Conservation (phyloP, 2,329 filamentous ascomycete genomes). For the Massarina eburnea region DNA sequence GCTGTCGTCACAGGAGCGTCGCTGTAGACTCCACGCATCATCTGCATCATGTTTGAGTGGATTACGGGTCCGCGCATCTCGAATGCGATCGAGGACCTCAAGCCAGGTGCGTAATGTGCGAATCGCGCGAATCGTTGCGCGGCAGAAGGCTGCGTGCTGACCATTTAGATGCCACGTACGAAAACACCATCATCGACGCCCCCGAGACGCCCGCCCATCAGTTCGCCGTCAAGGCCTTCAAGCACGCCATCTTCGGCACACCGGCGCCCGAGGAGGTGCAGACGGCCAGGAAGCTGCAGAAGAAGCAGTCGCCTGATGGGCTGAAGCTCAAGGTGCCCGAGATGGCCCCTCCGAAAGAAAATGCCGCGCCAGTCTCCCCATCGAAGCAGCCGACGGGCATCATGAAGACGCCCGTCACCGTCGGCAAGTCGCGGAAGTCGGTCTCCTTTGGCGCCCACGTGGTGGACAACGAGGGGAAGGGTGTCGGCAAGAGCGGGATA, state of each 20-base stretch:
- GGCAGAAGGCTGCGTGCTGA: constrained; percentile 12
- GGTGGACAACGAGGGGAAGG: constrained; percentile 58
- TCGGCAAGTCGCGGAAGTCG: constrained; percentile 58
- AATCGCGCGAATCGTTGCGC: neutral
- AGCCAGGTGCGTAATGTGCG: constrained; percentile 37
- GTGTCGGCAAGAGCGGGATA: constrained; percentile 49
- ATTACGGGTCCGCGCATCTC: constrained; percentile 43
- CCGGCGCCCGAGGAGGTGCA: constrained; percentile 54
- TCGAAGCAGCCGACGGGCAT: constrained; percentile 62
- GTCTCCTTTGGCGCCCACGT: constrained; percentile 63
- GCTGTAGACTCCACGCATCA: neutral
- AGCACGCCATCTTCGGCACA: constrained; percentile 65
- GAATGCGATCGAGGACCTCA: constrained; percentile 40
- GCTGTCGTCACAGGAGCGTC: too few species aligned
- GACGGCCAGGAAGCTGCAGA: constrained; percentile 25
- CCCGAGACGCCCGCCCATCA: constrained; percentile 67
- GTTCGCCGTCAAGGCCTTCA: constrained; percentile 68
- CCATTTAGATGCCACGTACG: constrained; percentile 31
- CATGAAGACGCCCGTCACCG: constrained; percentile 64
- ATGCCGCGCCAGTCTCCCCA: constrained; percentile 45
- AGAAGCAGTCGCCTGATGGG: constrained; percentile 23
- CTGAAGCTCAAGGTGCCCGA: constrained; percentile 22
- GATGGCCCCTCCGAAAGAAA: constrained; percentile 24
- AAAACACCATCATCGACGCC: constrained; percentile 53
- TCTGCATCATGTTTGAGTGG: constrained; percentile 41